A percentile compares a stretch with the other conserved stretches of the same genome.
Evolutionary conservation across 2,329 filamentous ascomycete genomes (phyloP).

Genomic region (Leptographium flavum): DNA sequence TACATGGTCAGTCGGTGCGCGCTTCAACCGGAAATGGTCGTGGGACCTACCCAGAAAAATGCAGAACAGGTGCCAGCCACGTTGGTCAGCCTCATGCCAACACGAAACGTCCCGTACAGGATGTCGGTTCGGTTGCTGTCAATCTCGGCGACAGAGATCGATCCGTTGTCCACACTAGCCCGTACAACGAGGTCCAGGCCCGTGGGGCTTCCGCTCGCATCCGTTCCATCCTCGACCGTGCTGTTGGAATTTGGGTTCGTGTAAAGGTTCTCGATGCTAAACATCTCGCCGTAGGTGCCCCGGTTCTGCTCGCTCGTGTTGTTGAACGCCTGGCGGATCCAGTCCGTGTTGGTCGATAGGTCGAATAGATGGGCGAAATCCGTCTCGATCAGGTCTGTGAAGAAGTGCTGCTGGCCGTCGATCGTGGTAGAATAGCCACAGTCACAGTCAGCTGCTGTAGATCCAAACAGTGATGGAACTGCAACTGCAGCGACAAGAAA

Average conservation of each 20-base stretch:
- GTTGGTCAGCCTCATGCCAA: slow-evolving; percentile 48
- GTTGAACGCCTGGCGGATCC: slow-evolving; percentile 55
- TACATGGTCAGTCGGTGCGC: slow-evolving; percentile 16
- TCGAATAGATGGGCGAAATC: slow-evolving; percentile 48
- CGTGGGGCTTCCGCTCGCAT: slow-evolving; percentile 27
- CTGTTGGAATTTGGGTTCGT: slow-evolving; percentile 24
- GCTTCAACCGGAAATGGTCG: not conserved
- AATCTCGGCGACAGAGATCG: slow-evolving; percentile 50
- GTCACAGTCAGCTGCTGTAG: slow-evolving; percentile 39
- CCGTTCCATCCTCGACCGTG: slow-evolving; percentile 27
- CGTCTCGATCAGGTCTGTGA: slow-evolving; percentile 57
- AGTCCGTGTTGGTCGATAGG: slow-evolving; percentile 39
- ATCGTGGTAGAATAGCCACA: slow-evolving; percentile 54
- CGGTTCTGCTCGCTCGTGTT: slow-evolving; percentile 40
- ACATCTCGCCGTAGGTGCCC: slow-evolving; percentile 53
- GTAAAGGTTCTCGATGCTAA: slow-evolving; percentile 40
- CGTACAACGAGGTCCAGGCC: slow-evolving; percentile 45
- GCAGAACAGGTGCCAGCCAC: slow-evolving; percentile 57
- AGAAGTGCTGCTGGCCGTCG: slow-evolving; percentile 29
- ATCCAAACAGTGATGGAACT: slow-evolving; percentile 11
- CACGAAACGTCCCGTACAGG: slow-evolving; percentile 55
- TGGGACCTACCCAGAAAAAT: slow-evolving; percentile 56
- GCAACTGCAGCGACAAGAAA: slow-evolving; percentile 3
- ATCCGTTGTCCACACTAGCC: slow-evolving; percentile 27
- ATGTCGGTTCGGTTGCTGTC: slow-evolving; percentile 47